Base-by-base conservation (phyloP, 345 rosid genomes). In the Dipteronia dyeriana region DNA sequence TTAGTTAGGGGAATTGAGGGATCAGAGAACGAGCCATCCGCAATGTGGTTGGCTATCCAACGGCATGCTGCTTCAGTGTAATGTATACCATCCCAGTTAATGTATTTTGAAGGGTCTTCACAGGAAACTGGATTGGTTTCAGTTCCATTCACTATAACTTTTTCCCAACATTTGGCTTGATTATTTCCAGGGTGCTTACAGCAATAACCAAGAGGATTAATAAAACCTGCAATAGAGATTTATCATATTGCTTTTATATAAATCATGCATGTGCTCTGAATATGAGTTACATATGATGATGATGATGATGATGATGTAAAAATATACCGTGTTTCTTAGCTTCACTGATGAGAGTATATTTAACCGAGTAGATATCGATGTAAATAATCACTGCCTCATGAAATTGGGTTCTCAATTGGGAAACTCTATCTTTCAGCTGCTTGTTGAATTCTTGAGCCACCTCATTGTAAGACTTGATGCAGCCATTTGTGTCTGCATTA, bases 51-150 rank as follows among this genome's bases (percentile, higher is more conserved):
- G 51, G 88, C 86, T 26, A 83, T 49, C 81, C 84, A 80, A 22
- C 51, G 64, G 19, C 79, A 83, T 9, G 86, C 85, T 59, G 85
- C 86, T 29, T 86, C 78, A 29, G 86, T 75, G 39, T 81, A 71
- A 72, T 86, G 86, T 23, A 71, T 2, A 22, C 86, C 68, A 69
- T 85, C 88, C 88, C 86, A 83, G 47, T 78, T 81, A 29, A 86
- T 72, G 25, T 71, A 71, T 43, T 79, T 66, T 38, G 84, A 76
- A 45, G 83, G 83, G 7, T 83, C 64, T 26, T 75, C 61, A 66
- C 85, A 79, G 7, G 80, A 16, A 56, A 49, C 60, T 5, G 68
- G 75, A 22, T 9, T 47, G 14, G 76, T 57, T 4, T 61, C 22
- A 19, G 81, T 76, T 20, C 83, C 84, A 76, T 83, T 79, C 65